These are phyloP conservation scores for Daldinia eschscholtzii DNA, from an alignment of 2,329 filamentous ascomycete species.

Conservation along the genomic window DNA sequence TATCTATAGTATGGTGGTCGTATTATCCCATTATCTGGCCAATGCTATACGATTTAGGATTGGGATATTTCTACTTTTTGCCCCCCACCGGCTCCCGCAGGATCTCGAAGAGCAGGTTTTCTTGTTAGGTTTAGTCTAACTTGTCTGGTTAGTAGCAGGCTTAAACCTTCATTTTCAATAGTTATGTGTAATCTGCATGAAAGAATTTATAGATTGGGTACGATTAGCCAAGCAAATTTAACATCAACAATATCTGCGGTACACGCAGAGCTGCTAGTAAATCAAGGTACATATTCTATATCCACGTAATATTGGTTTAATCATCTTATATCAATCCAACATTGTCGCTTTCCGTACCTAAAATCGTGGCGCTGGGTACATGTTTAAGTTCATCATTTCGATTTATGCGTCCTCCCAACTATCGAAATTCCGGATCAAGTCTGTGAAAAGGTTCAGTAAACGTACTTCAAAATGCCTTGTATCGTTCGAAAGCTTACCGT, in stretches of 20 bases:
- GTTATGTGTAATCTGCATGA: neutral
- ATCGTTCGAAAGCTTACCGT: constrained; percentile 49
- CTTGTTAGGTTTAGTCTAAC: constrained; percentile 1
- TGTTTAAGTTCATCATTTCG: neutral
- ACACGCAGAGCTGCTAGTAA: neutral
- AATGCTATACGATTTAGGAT: neutral
- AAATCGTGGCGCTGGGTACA: neutral
- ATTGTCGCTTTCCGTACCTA: neutral
- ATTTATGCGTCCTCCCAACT: neutral
- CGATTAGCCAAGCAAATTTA: neutral
- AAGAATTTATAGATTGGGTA: neutral
- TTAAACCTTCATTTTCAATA: neutral
- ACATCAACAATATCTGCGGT: neutral
- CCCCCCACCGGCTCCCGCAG: neutral
- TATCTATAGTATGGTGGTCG: neutral
- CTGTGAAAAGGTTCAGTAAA: neutral
- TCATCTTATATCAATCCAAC: neutral
- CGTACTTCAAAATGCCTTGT: neutral
- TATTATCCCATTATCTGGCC: neutral
- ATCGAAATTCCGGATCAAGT: constrained; percentile 9
- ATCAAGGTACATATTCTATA: neutral
- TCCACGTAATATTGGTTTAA: neutral
- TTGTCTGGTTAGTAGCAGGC: neutral
- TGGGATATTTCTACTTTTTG: neutral
- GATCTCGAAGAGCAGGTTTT: neutral